A percentile compares a stretch with the other conserved stretches of the same genome.
phyloP scores from a whole-genome alignment of 345 rosid genomes.

The Trapa bicornis region DNA sequence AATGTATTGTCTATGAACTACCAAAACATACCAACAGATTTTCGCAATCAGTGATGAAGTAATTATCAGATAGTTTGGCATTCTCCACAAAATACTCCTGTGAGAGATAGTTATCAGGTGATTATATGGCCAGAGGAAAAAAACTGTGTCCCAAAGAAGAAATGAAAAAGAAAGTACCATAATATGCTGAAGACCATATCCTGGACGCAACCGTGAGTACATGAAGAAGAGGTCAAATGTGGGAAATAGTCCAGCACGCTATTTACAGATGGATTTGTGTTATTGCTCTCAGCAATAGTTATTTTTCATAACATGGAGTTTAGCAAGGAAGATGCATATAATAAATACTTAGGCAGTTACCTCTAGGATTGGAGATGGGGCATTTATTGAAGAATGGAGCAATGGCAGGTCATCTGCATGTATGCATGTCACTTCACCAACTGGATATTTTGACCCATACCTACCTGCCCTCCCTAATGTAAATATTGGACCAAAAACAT shows the following conservation, averaged over 20 bases:
- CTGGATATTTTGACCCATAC: constrained; percentile 72
- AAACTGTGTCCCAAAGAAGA: background rate
- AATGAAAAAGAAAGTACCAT: constrained; percentile 29
- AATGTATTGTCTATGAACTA: background rate
- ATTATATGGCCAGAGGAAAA: background rate
- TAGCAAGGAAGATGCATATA: constrained; percentile 1
- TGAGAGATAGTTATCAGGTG: constrained; percentile 8
- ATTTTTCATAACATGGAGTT: background rate
- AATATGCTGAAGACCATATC: constrained; percentile 41
- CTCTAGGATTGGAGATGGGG: constrained; percentile 67
- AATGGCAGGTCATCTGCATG: constrained; percentile 48
- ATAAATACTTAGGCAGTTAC: constrained; percentile 16
- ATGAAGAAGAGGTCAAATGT: constrained; percentile 57
- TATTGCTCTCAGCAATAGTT: background rate
- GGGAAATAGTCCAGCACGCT: constrained; percentile 85
- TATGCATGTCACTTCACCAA: constrained; percentile 91
- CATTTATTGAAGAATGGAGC: constrained; percentile 55
- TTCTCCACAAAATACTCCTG: constrained; percentile 81
- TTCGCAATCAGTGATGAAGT: constrained; percentile 71
- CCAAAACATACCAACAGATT: constrained; percentile 47
- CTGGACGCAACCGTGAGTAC: constrained; percentile 64
- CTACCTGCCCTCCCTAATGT: constrained; percentile 81
- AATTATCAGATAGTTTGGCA: constrained; percentile 71
- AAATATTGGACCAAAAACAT: background rate
- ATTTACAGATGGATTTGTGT: constrained; percentile 16